Percentiles rank a stretch among this genome's conserved stretches.
These are phyloP conservation scores for Aechmea fasciata DNA, from an alignment of 176 grass and related monocot genomes.

Conservation along the genomic window DNA sequence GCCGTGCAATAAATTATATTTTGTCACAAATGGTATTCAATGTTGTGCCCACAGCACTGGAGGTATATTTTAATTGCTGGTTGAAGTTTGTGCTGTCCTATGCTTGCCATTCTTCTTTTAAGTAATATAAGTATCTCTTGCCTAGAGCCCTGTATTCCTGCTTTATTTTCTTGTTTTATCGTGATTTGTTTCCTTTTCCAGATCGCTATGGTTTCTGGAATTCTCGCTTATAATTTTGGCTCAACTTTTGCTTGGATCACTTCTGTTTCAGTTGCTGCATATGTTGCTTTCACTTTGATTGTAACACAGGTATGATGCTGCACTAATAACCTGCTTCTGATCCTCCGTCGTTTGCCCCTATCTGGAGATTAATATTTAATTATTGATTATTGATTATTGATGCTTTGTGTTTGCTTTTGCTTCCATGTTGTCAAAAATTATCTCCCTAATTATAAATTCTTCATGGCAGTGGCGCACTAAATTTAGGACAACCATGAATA, in stretches of 20 bases:
- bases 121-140: not conserved
- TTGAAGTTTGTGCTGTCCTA: not conserved
- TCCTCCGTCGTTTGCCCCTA: not conserved
- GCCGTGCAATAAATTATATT: conserved; percentile 93
- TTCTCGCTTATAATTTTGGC: conserved; percentile 94
- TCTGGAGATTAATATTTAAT: not conserved
- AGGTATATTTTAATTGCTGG: conserved; percentile 29
- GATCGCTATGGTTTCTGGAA: conserved; percentile 92
- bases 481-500: conserved; percentile 90
- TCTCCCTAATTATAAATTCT: not conserved
- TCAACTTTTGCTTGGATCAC: conserved; percentile 98
- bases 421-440: not conserved
- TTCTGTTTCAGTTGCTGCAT: conserved; percentile 85
- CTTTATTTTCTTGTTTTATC: conserved; percentile 11
- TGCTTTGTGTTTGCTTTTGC: not conserved
- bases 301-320: conserved; percentile 66
- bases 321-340: conserved; percentile 1
- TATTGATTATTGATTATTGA: not conserved
- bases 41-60: conserved; percentile 85
- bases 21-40: conserved; percentile 97
- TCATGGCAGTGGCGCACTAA: conserved; percentile 86
- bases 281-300: conserved; percentile 89
- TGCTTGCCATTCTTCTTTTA: conserved; percentile 2
- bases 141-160: not conserved
- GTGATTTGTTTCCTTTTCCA: conserved; percentile 33